These are phyloP conservation scores for Tulasnella calospora DNA, from an alignment of 768 basidiomycete species.

Conservation along the genomic window DNA sequence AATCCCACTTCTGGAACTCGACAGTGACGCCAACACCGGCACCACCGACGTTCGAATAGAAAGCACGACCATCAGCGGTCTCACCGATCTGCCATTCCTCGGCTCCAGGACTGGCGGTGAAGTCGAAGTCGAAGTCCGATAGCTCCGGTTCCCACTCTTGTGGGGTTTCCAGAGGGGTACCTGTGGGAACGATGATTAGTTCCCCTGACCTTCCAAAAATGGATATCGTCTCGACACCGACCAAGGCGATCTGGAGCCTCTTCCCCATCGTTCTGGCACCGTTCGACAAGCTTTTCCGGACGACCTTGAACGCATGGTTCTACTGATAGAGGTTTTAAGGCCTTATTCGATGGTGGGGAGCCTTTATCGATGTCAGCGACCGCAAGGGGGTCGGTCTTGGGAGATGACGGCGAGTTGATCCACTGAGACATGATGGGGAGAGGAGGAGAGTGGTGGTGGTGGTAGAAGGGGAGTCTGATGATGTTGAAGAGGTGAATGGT, in stretches of 20 bases:
- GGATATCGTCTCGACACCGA: background rate
- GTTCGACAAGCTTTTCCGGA: background rate
- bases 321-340: background rate
- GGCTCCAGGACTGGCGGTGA: background rate
- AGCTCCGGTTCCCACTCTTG: background rate
- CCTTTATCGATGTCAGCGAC: background rate
- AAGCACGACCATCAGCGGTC: background rate
- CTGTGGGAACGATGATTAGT: background rate
- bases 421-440: background rate
- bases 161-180: background rate
- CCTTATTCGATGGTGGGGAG: background rate
- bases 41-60: background rate
- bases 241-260: background rate
- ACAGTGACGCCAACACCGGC: background rate
- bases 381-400: background rate
- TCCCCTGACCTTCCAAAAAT: background rate
- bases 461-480: background rate
- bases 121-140: constrained; percentile 4
- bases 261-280: background rate
- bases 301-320: background rate
- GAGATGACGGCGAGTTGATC: background rate
- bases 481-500: background rate
- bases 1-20: constrained; percentile 16
- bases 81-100: constrained; percentile 6
- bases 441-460: background rate